Percentiles rank a stretch among this genome's conserved stretches.
Evolutionary conservation across 768 basidiomycete species (phyloP).

Genomic region (Austroboletus festivus): DNA sequence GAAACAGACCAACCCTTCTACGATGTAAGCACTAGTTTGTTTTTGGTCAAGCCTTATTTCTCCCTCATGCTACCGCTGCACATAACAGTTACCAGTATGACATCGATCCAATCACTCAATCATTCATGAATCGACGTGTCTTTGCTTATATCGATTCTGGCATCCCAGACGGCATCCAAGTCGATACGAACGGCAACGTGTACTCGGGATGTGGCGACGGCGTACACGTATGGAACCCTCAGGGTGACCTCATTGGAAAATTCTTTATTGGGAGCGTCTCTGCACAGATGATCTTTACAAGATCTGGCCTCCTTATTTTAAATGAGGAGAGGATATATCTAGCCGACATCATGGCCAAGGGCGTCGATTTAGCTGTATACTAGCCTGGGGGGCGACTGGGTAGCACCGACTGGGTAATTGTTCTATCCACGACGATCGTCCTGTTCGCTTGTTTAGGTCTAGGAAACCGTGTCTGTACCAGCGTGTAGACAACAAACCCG

Average conservation of each 20-base stretch:
- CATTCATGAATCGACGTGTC: neutral
- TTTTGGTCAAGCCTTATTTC: neutral
- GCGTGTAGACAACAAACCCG: too few relatives aligned
- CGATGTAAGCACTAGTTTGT: conserved; percentile 48
- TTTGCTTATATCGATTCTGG: neutral
- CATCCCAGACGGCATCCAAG: neutral
- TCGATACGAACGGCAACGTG: neutral
- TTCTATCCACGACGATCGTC: too few relatives aligned
- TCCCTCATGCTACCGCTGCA: too few relatives aligned
- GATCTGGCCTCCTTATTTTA: neutral
- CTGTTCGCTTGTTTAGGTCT: too few relatives aligned
- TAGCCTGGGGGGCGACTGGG: too few relatives aligned
- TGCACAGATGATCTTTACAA: neutral
- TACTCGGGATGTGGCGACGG: neutral
- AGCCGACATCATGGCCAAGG: neutral
- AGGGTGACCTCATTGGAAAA: neutral
- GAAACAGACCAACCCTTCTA: conserved; percentile 62
- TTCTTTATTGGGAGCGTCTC: neutral
- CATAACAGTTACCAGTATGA: neutral
- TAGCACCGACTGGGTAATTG: too few relatives aligned
- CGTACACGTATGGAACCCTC: neutral
- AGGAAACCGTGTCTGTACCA: too few relatives aligned
- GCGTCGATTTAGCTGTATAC: too few relatives aligned
- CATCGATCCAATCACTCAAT: neutral
- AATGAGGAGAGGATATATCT: neutral